A percentile compares a stretch with the other conserved stretches of the same genome.
Evolutionary conservation across 2,329 filamentous ascomycete species (phyloP).

Genomic region (Aureobasidium sp.): DNA sequence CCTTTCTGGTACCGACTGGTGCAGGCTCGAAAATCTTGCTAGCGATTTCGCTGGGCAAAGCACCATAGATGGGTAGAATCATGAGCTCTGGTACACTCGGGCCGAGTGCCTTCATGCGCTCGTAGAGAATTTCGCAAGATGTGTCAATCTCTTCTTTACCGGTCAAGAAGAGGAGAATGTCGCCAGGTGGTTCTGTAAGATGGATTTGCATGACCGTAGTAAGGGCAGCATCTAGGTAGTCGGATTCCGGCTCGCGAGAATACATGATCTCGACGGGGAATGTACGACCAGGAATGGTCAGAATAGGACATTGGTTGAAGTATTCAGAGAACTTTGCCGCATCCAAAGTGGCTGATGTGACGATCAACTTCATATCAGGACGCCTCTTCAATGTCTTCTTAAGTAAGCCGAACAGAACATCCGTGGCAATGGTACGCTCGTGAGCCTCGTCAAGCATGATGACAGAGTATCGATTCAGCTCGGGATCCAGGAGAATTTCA

Average conservation of each 20-base stretch:
- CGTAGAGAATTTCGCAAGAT: slow-evolving; percentile 81
- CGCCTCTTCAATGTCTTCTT: slow-evolving; percentile 87
- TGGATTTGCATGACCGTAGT: slow-evolving; percentile 98
- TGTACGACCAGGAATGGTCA: slow-evolving; percentile 90
- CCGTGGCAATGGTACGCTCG: slow-evolving; percentile 92
- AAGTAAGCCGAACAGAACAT: slow-evolving; percentile 86
- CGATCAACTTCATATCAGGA: slow-evolving; percentile 86
- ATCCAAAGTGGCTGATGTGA: slow-evolving; percentile 92
- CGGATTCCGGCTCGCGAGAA: slow-evolving; percentile 86
- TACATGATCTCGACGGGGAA: slow-evolving; percentile 96
- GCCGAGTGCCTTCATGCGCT: slow-evolving; percentile 92
- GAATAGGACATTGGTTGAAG: slow-evolving; percentile 93
- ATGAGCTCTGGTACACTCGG: slow-evolving; percentile 85
- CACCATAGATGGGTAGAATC: slow-evolving; percentile 93
- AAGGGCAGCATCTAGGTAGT: slow-evolving; percentile 90
- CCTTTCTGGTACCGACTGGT: slow-evolving; percentile 76
- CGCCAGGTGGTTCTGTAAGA: slow-evolving; percentile 80
- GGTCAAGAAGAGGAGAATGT: slow-evolving; percentile 94
- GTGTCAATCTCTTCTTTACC: slow-evolving; percentile 98
- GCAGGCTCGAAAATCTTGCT: slow-evolving; percentile 91
- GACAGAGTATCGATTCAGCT: slow-evolving; percentile 82
- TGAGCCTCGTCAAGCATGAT: slow-evolving; percentile 99
- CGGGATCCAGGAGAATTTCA: slow-evolving; percentile 87
- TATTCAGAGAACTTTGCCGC: slow-evolving; percentile 97
- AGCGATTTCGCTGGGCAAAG: slow-evolving; percentile 87